Conservation (phyloP, 2,329 filamentous ascomycete species). For the Phialophora tarda region DNA sequence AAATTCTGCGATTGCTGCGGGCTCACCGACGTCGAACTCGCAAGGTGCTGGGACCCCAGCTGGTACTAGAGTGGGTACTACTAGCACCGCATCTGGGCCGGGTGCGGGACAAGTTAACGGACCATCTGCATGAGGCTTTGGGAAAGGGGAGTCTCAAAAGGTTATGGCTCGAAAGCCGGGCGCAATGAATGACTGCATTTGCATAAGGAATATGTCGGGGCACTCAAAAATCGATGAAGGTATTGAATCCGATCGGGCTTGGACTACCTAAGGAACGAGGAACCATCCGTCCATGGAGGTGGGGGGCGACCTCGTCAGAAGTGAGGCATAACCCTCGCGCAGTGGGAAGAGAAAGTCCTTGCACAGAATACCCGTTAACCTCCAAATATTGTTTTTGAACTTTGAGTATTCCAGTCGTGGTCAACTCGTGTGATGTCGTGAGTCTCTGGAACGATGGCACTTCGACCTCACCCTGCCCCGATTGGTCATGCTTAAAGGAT, state of each 20-base stretch:
- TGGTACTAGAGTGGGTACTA: not conserved
- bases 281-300: not conserved
- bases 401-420: not conserved
- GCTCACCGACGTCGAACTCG: not conserved
- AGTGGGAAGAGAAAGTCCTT: slow-evolving; percentile 2
- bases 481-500: not conserved
- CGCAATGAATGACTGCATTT: slow-evolving; percentile 5
- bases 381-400: not conserved
- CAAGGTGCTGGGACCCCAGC: not conserved
- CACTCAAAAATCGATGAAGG: not conserved
- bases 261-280: slow-evolving; percentile 4
- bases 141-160: not conserved
- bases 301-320: not conserved
- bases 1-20: not conserved
- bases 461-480: not conserved
- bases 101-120: not conserved
- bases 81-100: not conserved
- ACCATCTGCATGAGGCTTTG: not conserved
- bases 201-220: not conserved
- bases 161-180: not conserved
- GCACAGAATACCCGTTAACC: not conserved
- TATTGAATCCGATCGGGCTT: not conserved
- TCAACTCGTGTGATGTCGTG: not conserved
- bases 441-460: not conserved
- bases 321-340: not conserved